A percentile compares a stretch with the other conserved stretches of the same genome.
Evolutionary conservation across 371 early-diverging fungal genomes (phyloP).

Genomic region (Lichtheimia ornata): DNA sequence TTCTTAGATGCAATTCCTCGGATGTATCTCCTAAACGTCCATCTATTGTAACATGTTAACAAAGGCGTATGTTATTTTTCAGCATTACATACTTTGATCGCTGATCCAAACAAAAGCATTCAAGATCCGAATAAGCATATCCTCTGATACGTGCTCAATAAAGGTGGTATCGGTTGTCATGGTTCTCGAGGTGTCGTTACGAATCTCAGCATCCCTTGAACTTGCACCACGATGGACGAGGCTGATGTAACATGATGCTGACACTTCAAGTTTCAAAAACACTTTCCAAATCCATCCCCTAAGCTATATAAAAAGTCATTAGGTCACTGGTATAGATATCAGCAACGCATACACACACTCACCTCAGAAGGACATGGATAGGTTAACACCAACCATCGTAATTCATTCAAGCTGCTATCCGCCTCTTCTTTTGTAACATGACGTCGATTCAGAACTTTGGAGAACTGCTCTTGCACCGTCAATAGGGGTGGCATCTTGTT

Average conservation of each 20-base stretch:
- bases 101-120: constrained; percentile 86
- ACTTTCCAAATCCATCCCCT: constrained; percentile 78
- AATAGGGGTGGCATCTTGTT: background rate
- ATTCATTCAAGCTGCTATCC: constrained; percentile 23
- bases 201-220: constrained; percentile 76
- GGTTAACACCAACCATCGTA: constrained; percentile 18
- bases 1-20: constrained; percentile 20
- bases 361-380: constrained; percentile 28
- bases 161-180: constrained; percentile 83
- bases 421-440: constrained; percentile 18
- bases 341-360: background rate
- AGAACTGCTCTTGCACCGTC: constrained; percentile 2
- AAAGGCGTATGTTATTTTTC: no score
- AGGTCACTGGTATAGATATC: background rate
- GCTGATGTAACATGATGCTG: constrained; percentile 74
- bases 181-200: constrained; percentile 89
- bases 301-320: constrained; percentile 2
- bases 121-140: constrained; percentile 77
- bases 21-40: constrained; percentile 13
- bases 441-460: constrained; percentile 20
- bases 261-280: constrained; percentile 76
- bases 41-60: background rate
- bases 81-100: constrained; percentile 35
- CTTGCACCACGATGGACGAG: constrained; percentile 76
- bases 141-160: constrained; percentile 71